Evolutionary conservation across 345 rosid genomes (phyloP).

Genomic region (Euphorbia peplus): DNA sequence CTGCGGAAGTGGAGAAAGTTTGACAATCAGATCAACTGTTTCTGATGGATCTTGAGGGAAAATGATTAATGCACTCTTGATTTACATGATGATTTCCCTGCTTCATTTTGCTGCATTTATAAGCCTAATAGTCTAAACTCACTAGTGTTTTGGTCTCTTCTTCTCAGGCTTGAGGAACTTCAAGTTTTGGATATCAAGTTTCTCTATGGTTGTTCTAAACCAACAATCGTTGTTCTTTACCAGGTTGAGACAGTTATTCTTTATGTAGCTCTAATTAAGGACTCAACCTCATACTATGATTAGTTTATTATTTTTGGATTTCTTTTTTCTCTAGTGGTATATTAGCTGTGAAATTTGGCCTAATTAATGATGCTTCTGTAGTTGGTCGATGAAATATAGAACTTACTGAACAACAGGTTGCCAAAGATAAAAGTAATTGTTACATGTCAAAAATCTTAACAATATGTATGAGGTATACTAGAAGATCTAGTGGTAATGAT

Average conservation of each 20-base stretch:
- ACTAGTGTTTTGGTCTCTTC: conserved; percentile 10
- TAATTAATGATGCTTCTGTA: background rate
- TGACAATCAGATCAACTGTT: background rate
- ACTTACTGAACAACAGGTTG: background rate
- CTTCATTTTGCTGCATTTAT: background rate
- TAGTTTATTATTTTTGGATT: background rate
- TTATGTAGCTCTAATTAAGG: background rate
- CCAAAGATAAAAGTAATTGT: background rate
- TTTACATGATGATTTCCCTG: background rate
- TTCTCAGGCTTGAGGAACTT: conserved; percentile 89
- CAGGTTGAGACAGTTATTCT: conserved; percentile 44
- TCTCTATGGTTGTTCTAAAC: conserved; percentile 81
- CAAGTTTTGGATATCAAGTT: conserved; percentile 96
- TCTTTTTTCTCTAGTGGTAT: background rate
- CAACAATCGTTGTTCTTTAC: conserved; percentile 89
- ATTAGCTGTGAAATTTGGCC: background rate
- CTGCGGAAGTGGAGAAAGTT: background rate
- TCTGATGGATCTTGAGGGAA: background rate
- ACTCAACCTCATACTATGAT: background rate
- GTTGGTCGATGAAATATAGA: background rate
- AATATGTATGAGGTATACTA: background rate
- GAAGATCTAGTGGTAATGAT: background rate
- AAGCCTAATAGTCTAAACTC: background rate
- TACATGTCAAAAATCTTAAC: background rate
- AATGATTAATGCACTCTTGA: background rate